phyloP scores from a whole-genome alignment of 768 basidiomycete genomes.

The Termitomyces sp. region DNA sequence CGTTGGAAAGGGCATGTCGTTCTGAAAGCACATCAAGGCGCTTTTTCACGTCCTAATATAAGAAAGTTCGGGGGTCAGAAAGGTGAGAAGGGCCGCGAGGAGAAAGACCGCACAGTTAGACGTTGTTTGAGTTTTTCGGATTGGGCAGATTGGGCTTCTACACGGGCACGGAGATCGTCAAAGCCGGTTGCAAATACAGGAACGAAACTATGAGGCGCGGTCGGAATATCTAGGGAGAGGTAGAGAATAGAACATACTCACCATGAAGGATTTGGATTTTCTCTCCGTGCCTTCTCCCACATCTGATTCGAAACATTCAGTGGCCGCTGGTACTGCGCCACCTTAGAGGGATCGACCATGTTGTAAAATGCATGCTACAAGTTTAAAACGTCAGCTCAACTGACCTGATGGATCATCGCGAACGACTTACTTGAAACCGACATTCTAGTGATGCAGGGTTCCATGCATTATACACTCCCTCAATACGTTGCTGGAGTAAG shows the following conservation, averaged over 20 bases:
- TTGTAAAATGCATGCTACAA: slow-evolving; percentile 81
- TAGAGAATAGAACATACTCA: slow-evolving; percentile 28
- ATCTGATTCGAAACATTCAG: slow-evolving; percentile 68
- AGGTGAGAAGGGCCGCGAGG: background rate
- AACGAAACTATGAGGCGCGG: slow-evolving; percentile 50
- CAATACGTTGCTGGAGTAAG: slow-evolving; percentile 55
- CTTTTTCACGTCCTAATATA: slow-evolving; percentile 55
- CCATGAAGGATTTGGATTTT: slow-evolving; percentile 83
- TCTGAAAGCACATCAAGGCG: slow-evolving; percentile 60
- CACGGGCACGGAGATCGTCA: slow-evolving; percentile 74
- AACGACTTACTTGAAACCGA: slow-evolving; percentile 67
- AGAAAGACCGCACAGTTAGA: slow-evolving; percentile 42
- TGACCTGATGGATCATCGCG: background rate
- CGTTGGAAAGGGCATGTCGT: slow-evolving; percentile 63
- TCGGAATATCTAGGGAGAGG: background rate
- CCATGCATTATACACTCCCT: slow-evolving; percentile 68
- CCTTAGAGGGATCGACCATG: slow-evolving; percentile 67
- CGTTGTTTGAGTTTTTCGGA: slow-evolving; percentile 65
- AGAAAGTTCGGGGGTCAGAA: slow-evolving; percentile 6
- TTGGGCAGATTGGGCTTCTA: slow-evolving; percentile 70
- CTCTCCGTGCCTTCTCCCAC: slow-evolving; percentile 77
- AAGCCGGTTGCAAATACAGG: slow-evolving; percentile 81
- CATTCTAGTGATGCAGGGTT: slow-evolving; percentile 64
- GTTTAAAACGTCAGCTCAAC: background rate
- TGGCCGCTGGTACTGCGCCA: slow-evolving; percentile 67